These are phyloP conservation scores for Pseudonectria foliicola DNA, from an alignment of 2,329 filamentous ascomycete species.

Conservation along the genomic window DNA sequence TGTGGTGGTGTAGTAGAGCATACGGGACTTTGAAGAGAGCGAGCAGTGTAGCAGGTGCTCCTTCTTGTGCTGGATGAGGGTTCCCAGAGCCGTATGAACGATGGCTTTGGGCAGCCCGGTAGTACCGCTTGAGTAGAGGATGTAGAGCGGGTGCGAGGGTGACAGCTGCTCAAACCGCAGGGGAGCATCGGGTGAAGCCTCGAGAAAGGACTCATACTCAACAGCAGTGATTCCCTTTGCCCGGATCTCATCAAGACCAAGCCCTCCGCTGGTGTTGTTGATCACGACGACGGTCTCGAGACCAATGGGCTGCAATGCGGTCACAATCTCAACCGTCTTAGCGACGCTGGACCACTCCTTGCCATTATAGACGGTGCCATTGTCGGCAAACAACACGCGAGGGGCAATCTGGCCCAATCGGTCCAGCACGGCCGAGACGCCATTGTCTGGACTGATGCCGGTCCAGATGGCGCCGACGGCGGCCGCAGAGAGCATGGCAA, in stretches of 20 bases:
- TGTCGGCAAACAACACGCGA: slow-evolving; percentile 76
- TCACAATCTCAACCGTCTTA: slow-evolving; percentile 73
- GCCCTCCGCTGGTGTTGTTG: slow-evolving; percentile 49
- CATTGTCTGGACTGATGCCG: slow-evolving; percentile 84
- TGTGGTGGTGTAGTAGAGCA: slow-evolving; percentile 92
- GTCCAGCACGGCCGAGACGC: slow-evolving; percentile 85
- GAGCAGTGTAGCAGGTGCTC: slow-evolving; percentile 86
- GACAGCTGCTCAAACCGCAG: slow-evolving; percentile 69
- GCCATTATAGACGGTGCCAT: slow-evolving; percentile 84
- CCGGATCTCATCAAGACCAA: slow-evolving; percentile 35
- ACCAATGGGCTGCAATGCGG: slow-evolving; percentile 50
- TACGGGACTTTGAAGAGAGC: slow-evolving; percentile 60
- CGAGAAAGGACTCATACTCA: slow-evolving; percentile 40
- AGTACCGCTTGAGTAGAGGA: slow-evolving; percentile 89
- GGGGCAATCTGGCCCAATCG: slow-evolving; percentile 80
- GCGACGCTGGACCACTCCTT: slow-evolving; percentile 73
- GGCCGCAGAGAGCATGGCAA: slow-evolving; percentile 80
- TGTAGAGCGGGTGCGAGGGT: slow-evolving; percentile 84
- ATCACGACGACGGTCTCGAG: slow-evolving; percentile 70
- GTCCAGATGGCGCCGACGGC: slow-evolving; percentile 88
- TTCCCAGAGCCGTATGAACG: slow-evolving; percentile 84
- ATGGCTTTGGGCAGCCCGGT: slow-evolving; percentile 87
- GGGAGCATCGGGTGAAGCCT: slow-evolving; percentile 33
- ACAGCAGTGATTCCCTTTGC: slow-evolving; percentile 33
- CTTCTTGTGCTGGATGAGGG: slow-evolving; percentile 93